A percentile compares a stretch with the other conserved stretches of the same genome.
phyloP scores from a whole-genome alignment of 1,284 basidiomycete genomes.

The Apiotrichum veenhuisii region DNA sequence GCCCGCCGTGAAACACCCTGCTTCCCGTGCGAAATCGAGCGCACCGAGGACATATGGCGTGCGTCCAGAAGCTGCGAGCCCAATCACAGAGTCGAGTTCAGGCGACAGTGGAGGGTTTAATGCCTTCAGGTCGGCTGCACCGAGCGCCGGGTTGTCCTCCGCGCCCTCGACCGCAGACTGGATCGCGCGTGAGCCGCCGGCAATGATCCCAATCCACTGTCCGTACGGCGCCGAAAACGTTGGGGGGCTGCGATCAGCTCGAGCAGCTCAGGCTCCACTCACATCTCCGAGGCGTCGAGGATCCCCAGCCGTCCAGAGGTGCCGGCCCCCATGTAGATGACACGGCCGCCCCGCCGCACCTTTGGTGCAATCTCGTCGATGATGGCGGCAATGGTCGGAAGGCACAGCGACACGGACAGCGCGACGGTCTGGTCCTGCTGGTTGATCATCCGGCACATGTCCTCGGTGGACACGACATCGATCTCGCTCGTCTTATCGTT shows the following conservation, averaged over 20 bases:
- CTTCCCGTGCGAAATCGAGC: slow-evolving; percentile 10
- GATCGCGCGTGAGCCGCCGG: slow-evolving; percentile 20
- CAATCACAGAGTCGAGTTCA: slow-evolving; percentile 18
- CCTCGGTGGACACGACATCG: slow-evolving; percentile 21
- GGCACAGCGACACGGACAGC: slow-evolving; percentile 13
- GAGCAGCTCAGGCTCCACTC: too few species aligned
- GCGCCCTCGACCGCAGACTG: slow-evolving; percentile 22
- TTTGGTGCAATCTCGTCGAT: slow-evolving; percentile 18
- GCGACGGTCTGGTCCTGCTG: slow-evolving; percentile 21
- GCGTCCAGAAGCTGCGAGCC: slow-evolving; percentile 21
- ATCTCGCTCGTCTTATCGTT: slow-evolving; percentile 19
- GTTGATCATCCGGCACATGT: slow-evolving; percentile 28
- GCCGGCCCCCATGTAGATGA: slow-evolving; percentile 24
- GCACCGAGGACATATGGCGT: slow-evolving; percentile 26
- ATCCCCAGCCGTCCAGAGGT: slow-evolving; percentile 23
- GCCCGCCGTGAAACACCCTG: slow-evolving; percentile 18
- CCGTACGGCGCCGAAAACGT: slow-evolving; percentile 22
- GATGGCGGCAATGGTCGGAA: slow-evolving; percentile 16
- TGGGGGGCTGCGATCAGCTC: too few species aligned
- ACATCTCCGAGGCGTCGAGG: slow-evolving; percentile 26
- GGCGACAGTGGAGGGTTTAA: slow-evolving; percentile 12
- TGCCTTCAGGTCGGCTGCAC: slow-evolving; percentile 7
- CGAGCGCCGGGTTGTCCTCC: slow-evolving; percentile 17
- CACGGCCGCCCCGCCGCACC: slow-evolving; percentile 17
- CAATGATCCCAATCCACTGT: slow-evolving; percentile 18